phyloP scores from a whole-genome alignment of 148 eudicot genomes.

The Beta vulgaris region DNA sequence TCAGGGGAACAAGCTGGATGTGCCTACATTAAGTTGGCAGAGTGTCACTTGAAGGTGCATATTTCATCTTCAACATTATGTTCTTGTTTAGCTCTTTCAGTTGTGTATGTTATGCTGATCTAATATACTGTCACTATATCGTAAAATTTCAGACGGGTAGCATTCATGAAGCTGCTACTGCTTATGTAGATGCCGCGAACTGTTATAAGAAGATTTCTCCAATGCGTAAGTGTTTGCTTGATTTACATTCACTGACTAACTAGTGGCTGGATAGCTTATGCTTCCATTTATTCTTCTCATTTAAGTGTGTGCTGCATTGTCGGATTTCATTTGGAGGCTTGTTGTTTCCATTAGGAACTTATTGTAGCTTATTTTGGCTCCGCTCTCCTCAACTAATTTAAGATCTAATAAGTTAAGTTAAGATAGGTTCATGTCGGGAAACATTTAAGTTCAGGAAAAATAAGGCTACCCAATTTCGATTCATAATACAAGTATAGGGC shows the following conservation, averaged over 20 bases:
- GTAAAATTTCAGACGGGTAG: constrained; percentile 26
- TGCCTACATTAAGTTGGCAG: constrained; percentile 37
- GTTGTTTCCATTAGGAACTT: too few species aligned
- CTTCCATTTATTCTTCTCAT: neutral
- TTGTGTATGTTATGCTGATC: neutral
- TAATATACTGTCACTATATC: neutral
- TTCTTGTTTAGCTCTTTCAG: neutral
- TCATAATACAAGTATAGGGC: too few species aligned
- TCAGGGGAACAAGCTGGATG: constrained; percentile 50
- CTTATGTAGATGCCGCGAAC: constrained; percentile 45
- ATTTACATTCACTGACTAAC: neutral
- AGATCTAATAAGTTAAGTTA: too few species aligned
- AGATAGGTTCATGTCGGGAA: too few species aligned
- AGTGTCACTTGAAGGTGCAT: constrained; percentile 40
- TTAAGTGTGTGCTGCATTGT: too few species aligned
- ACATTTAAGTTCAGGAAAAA: too few species aligned
- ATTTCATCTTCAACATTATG: neutral
- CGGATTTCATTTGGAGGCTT: too few species aligned
- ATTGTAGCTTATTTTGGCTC: too few species aligned
- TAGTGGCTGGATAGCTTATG: neutral
- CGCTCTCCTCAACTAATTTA: too few species aligned
- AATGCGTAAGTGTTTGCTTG: constrained; percentile 25
- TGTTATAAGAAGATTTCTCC: constrained; percentile 43
- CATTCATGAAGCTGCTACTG: constrained; percentile 40
- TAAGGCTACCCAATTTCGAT: too few species aligned